Base-by-base conservation (phyloP, 176 grass and related monocot genomes). In the Carex scoparia region DNA sequence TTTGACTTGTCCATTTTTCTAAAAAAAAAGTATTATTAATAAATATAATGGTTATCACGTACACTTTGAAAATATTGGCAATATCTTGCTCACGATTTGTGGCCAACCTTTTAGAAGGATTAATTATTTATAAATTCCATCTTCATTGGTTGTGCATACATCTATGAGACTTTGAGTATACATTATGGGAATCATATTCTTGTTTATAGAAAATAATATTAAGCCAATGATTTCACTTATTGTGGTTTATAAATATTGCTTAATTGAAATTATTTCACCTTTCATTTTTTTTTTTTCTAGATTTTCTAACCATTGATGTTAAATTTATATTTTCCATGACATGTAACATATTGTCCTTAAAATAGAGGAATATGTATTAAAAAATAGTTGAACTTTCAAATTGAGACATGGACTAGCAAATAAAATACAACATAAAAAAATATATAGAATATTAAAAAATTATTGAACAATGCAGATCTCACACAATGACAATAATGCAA, bases 31-130 rank as follows among this genome's bases (percentile, higher is more conserved):
- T 40, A 48, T 0, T 8, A 46, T 8, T 48, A 48, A 48, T 48
- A 48, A 48, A 48, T 48, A 77, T 77, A 55, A 77, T 56, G 73
- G 73, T 14, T 77, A 10, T 8, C 73, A 77, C 73, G 73, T 55
- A 56, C 4, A 44, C 23, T 16, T 77, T 76, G 51, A 31, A 55
- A 76, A 55, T 54, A 76, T 55, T 4, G 31, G 11, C 11, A 19
- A 28, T 48, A 11, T 48, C 40, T 49, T 49, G 40, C 59, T n/a
- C 59, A 61, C 48, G 69, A 72, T 19, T 73, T 18, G 42, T 68
- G 31, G 33, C 14, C 13, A 72, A 48, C 30, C 15, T 8, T 69
- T 40, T 49, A 48, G 7, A 0, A 74, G 7, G 1, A 74, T 27
- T 74, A 74, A 13, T 49, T 68, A 15, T 37, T 37, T 15, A 15